Evolutionary conservation across 2,329 filamentous ascomycete species (phyloP), one percentile per base, ranked within the genome.

Genomic region (Aspergillus japonicus): DNA sequence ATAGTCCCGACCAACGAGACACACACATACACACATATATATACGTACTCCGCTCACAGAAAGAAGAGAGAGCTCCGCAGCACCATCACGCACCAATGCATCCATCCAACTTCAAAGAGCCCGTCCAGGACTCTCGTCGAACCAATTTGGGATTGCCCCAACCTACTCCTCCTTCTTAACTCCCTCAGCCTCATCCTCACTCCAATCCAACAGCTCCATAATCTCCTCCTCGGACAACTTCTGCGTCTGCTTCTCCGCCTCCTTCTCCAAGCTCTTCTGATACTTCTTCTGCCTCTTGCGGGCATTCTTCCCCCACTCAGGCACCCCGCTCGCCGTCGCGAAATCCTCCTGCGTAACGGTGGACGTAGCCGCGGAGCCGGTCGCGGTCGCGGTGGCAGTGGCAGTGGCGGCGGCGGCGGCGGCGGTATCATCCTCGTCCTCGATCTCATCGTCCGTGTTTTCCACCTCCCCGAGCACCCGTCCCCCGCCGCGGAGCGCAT

Each of bases 141-240:
- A 23, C 14, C 12, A 47, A 16, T 2, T 5, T 35, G 33, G 0
- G 4, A 35, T 11, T 14, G 1, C 14, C 33, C 4, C 33, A 7
- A 35, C 5, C 12, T 54, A 54, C 42, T 55, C 42, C 16, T 55
- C 56, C 65, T 69, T 71, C 64, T 69, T 69, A 0, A 16, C 16
- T 3, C 39, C 39, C 50, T 66, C 71, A 35, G 56, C 65, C 56
- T 72, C 71, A 3, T 66, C 66, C 10, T 77, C 72, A 83, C 70
- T 86, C 82, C 67, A 75, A 62, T 85, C 81, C 73, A 92, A 74
- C 68, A 89, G 86, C 75, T 92, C 87, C 71, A 87, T 84, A 66
- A 93, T 89, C 73, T 92, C 89, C 77, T 89, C 89, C 73, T 91
- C 88, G 61, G 89, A 86, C 65, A 90, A 82, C 60, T 88, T 85